phyloP scores from a whole-genome alignment of 768 basidiomycete species.

The Pleurotus platypus region DNA sequence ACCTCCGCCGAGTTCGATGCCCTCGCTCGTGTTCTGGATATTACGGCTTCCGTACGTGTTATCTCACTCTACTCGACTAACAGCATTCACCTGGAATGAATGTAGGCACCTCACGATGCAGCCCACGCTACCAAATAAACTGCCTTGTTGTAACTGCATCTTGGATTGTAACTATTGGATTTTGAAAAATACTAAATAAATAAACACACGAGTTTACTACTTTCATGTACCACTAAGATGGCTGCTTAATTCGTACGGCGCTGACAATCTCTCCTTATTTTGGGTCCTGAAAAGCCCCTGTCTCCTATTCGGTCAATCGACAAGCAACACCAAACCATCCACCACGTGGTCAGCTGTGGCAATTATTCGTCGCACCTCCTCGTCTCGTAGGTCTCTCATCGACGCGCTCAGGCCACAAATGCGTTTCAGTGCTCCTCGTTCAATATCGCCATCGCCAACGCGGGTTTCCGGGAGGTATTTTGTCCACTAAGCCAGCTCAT shows the following conservation, averaged over 20 bases:
- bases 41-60: conserved; percentile 30
- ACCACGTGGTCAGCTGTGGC: conserved; percentile 5
- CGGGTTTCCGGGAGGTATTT: background rate
- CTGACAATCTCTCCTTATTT: background rate
- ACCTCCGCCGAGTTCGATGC: conserved; percentile 28
- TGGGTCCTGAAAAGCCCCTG: too few species aligned
- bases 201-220: background rate
- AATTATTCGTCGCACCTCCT: background rate
- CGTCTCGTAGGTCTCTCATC: too few species aligned
- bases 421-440: conserved; percentile 54
- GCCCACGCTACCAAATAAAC: conserved; percentile 20
- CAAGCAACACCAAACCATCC: background rate
- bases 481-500: background rate
- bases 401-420: conserved; percentile 21
- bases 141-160: background rate
- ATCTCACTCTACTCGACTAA: background rate
- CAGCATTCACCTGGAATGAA: background rate
- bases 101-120: conserved; percentile 24
- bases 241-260: background rate
- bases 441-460: conserved; percentile 43
- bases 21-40: conserved; percentile 40
- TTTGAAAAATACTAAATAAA: background rate
- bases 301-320: background rate
- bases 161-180: background rate
- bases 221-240: background rate